Evolutionary conservation across 768 basidiomycete genomes (phyloP), one percentile per base, ranked within the genome.

Genomic region (Hygrophoropsis aurantiaca): DNA sequence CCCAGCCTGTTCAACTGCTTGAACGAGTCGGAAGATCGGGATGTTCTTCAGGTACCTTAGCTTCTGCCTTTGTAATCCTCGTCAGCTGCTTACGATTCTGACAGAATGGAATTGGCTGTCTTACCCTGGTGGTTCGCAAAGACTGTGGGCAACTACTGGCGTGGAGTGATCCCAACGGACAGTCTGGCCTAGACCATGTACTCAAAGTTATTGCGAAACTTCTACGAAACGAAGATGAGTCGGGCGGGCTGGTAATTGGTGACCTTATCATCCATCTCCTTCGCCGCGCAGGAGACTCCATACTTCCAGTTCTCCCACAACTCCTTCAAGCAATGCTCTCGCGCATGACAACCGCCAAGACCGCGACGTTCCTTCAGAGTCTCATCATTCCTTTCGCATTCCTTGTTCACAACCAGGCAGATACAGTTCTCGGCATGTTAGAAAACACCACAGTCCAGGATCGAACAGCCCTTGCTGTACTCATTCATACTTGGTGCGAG

Each of bases 401-500:
- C 73, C 73, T 99, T 18, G 84, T 97, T 56, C 80, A 91, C 61
- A 87, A 87, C 49, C 90, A 97, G 59, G 80, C 84, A 19, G 86
- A 92, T 52, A 82, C 82, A 0, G 85, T 94, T 2, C 72, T 98
- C 15, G 70, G 76, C 11, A 75, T 97, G 23, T 74, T 98, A 18
- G 90, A 94, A 56, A 70, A 78, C 10, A 84, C 81, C 52, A 71
- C 67, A 11, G 72, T 85, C 9, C 71, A 79, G 37, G 82, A 77
- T 18, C 77, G 81, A 23, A 75, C 78, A 0, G 90, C 81, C 0
- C 76, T 97, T n/a, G 85, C 94, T 50, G 78, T 97, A 39, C 74
- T 99, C n/a, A 77, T 98, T 21, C 80, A 85, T 46, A 85, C 89
- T 0, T 97, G 94, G 95, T 90, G 89, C 59, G 95, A 99, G 63